Conservation (phyloP, 129 eudicot species). For the Deinandra increscens region DNA sequence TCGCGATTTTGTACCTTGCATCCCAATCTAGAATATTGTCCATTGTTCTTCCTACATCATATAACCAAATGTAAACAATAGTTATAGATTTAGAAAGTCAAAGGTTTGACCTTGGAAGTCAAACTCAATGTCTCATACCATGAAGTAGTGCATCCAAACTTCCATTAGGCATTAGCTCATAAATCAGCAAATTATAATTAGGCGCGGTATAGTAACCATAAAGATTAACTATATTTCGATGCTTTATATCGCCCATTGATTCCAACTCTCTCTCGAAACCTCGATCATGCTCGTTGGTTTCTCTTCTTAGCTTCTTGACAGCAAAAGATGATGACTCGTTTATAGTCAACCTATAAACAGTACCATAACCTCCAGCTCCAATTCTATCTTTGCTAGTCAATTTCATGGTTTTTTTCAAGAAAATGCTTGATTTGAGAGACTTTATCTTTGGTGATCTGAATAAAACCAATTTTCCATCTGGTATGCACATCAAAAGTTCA, state of each 20-base stretch:
- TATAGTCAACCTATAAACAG: constrained; percentile 63
- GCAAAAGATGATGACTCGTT: constrained; percentile 61
- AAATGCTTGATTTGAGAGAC: constrained; percentile 52
- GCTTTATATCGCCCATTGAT: constrained; percentile 95
- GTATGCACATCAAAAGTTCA: constrained; percentile 11
- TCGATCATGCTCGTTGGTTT: constrained; percentile 69
- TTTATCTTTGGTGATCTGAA: constrained; percentile 63
- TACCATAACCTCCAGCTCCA: constrained; percentile 89
- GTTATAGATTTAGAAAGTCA: constrained; percentile 8
- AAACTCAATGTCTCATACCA: constrained; percentile 64
- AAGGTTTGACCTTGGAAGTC: constrained; percentile 21
- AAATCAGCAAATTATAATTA: constrained; percentile 72
- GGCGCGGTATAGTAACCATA: constrained; percentile 82
- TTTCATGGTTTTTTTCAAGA: constrained; percentile 72
- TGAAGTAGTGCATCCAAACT: constrained; percentile 69
- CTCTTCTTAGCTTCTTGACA: constrained; percentile 70
- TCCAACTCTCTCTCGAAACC: constrained; percentile 94
- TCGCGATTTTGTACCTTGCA: constrained; percentile 87
- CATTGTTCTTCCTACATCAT: constrained; percentile 54
- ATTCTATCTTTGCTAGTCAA: constrained; percentile 80
- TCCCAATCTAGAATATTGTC: constrained; percentile 66
- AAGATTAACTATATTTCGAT: constrained; percentile 73
- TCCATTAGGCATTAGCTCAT: constrained; percentile 94
- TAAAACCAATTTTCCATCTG: constrained; percentile 90
- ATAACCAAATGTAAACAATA: background rate